Base-by-base conservation (phyloP, 1,284 basidiomycete genomes). In the Boletellus dicymbophilus region DNA sequence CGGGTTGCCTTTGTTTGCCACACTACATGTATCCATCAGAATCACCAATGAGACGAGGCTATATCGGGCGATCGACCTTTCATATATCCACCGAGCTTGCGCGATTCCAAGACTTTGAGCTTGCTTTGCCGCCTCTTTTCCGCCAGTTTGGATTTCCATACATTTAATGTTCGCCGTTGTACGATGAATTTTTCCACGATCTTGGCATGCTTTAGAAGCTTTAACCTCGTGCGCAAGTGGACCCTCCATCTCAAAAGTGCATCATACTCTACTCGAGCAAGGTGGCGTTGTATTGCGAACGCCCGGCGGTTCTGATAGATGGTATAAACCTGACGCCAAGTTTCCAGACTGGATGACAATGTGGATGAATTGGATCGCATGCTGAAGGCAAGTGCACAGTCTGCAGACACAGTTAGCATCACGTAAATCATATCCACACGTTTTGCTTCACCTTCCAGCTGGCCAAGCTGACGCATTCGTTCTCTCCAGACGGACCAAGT, bases 241-340 rank as follows among this genome's bases (percentile, higher is more conserved):
- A 83, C 58, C 12, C 84, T 79, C 88, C 88, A 90, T 16, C 60
- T 62, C 7, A 81, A 60, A 16, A 88, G 65, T 40, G 72, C 68
- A 54, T 73, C 76, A 57, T 74, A 79, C 20, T 72, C 71, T 27
- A 79, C 55, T 49, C 74, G 76, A 11, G 70, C 65, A 26, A 72
- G 66, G 53, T 80, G 69, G 52, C 77, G 81, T 48, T 78, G 77
- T 10, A 72, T 66, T 18, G 85, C 84, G 49, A 80, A 80, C 0
- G 66, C 54, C 15, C 71, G 62, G 3, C 80, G 76, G 54, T 81
- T 83, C 51, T 72, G 76, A 60, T 80, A 81, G 8, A 74, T 73
- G 4, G 57, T 60, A 54, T 73, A 68, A 10, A 74, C 71, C 51
- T 72, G 65, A 21, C 62, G 69, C 86, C 87, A 89, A 47, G 62